Evolutionary conservation across 2,329 filamentous ascomycete species (phyloP), one percentile per base, ranked within the genome.

Genomic region (Fusarium metavorans): DNA sequence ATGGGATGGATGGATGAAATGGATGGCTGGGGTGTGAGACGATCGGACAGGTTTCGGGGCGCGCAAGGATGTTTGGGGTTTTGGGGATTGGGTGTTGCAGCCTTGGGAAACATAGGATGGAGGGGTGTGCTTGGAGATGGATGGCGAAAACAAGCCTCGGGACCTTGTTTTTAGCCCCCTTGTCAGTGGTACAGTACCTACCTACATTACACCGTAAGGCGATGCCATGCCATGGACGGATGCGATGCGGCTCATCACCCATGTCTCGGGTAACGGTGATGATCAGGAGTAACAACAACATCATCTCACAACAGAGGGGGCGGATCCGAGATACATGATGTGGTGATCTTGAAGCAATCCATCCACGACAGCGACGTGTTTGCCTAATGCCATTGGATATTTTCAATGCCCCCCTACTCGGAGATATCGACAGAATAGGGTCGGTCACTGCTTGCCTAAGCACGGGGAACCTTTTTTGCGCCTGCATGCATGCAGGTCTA

Each of bases 11-110:
- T 43, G 41, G 59, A 76, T 62, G 61, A 63, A 54, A 41, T 48
- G 43, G 41, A 30, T 25, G 27, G n/a, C 54, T 39, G 63, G 61
- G 70, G 66, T 64, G 66, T 73, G 67, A 66, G 52, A 74, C 64
- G 64, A 63, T 75, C 73, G 48, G 67, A 48, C 58, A 54, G 67
- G 34, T 65, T 64, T 52, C 39, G 25, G 45, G 16, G 45, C 59
- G 45, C 16, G 45, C 64, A 66, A 64, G 57, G 57, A 57, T 39
- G 30, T 48, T 48, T n/a, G 39, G 61, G 57, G 30, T 25, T 68
- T 69, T 63, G 57, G 45, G 45, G 45, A 27, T 30, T 27, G 18
- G 25, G 45, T 71, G 61, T 58, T 18, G 20, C 35, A 45, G 39
- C 56, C 23, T 32, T 32, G 30, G 25, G 45, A 52, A 52, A 52